These are phyloP conservation scores for Solanum peruvianum DNA, from an alignment of 257 asterid genomes.

Conservation along the genomic window DNA sequence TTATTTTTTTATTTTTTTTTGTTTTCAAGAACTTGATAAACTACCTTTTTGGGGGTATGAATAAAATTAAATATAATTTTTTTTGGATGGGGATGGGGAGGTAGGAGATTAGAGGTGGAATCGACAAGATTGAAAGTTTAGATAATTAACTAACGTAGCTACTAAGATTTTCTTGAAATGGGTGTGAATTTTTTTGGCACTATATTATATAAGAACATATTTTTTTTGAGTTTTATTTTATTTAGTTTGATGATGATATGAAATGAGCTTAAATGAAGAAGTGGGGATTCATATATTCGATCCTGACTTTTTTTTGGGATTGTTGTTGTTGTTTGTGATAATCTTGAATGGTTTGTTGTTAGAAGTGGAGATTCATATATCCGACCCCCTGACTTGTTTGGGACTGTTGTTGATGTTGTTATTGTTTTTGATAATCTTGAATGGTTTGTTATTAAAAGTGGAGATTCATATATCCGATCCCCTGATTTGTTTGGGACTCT, in stretches of 20 bases:
- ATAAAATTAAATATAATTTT: not conserved
- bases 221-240: not conserved
- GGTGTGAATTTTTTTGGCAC: not conserved
- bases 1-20: not conserved
- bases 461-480: not conserved
- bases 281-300: not conserved
- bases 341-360: not conserved
- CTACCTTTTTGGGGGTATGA: not conserved
- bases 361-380: not conserved
- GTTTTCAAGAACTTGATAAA: not conserved
- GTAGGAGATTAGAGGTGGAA: not conserved
- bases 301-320: not conserved
- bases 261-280: not conserved
- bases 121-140: not conserved
- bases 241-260: not conserved
- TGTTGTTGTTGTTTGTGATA: not conserved
- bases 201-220: not conserved
- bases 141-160: not conserved
- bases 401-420: not conserved
- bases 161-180: not conserved
- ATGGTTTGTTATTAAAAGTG: not conserved
- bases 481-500: not conserved
- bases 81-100: not conserved
- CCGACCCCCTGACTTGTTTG: not conserved
- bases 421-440: not conserved